Evolutionary conservation across 2,329 filamentous ascomycete species (phyloP), one percentile per base, ranked within the genome.

Genomic region (Neopestalotiopsis rosae): DNA sequence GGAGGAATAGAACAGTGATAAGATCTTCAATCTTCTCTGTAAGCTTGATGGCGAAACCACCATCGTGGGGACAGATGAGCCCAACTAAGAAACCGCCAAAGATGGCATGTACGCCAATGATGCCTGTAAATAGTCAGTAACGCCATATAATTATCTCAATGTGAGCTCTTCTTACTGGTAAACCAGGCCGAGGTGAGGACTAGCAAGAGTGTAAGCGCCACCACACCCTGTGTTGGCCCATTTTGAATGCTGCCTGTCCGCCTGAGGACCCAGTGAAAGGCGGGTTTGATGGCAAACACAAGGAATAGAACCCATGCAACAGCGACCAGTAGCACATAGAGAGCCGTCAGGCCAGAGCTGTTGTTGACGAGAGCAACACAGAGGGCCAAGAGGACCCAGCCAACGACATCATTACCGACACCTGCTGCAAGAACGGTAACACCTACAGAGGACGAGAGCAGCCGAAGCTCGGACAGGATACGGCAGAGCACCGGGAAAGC

Each of bases 21-120:
- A 98, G 83, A 86, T 98, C 95, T 79, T 98, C 95, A 69, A 98
- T 91, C 84, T 98, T 98, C 77, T 97, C 94, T 0, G 94, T 96
- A 56, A 97, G 84, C 73, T 95, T 95, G 80, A 97, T 96, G 28
- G 94, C 92, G 76, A 97, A 97, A 34, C 94, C 93, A 63, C 93
- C 92, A 69, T 97, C 93, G 76, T 96, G 94, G 0, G 95, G 95
- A 73, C 94, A 94, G 68, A 98, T 96, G 32, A 98, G 80, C 1
- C 95, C 95, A 57, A 95, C 89, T 69, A 98, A 85, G 78, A 98
- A 98, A 3, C 92, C 94, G 57, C 95, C 95, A 75, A 98, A 98
- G 77, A 98, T 98, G 68, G 95, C 89, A 78, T 98, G 95, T 1
- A 98, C 91, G 61, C 95, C 95, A 76, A 98, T 97, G 69, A 96